phyloP scores from a whole-genome alignment of 139 green algal genomes.

The Coelastrella sp. region DNA sequence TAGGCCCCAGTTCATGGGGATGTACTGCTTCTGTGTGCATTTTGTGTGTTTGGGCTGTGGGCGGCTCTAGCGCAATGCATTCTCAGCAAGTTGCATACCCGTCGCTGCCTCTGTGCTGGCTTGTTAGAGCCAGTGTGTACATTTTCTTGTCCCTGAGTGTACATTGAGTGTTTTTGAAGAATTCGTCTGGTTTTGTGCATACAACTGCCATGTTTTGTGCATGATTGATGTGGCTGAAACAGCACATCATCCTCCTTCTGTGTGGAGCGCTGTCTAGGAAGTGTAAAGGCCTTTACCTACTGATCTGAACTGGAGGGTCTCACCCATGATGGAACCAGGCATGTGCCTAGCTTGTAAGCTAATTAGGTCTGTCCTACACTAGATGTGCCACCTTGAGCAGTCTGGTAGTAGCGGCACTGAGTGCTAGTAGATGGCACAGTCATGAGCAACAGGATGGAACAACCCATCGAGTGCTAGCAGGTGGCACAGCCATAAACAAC shows the following conservation, averaged over 20 bases:
- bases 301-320: too few relatives aligned
- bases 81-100: not conserved
- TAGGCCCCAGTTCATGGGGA: too few relatives aligned
- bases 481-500: too few relatives aligned
- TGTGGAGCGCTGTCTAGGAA: not conserved
- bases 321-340: too few relatives aligned
- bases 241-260: not conserved
- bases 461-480: too few relatives aligned
- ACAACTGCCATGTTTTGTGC: not conserved
- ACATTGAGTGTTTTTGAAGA: not conserved
- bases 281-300: not conserved
- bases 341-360: too few relatives aligned
- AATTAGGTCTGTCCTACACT: too few relatives aligned
- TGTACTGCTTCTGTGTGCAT: not conserved
- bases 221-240: not conserved
- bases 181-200: not conserved
- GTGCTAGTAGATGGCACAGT: too few relatives aligned
- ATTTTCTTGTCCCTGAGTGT: not conserved
- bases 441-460: too few relatives aligned
- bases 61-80: not conserved
- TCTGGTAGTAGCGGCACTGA: too few relatives aligned
- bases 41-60: not conserved
- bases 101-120: not conserved
- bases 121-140: constrained; percentile 1
- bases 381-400: too few relatives aligned